Conservation (phyloP, 2,329 filamentous ascomycete genomes). For the Drechslera avenae region DNA sequence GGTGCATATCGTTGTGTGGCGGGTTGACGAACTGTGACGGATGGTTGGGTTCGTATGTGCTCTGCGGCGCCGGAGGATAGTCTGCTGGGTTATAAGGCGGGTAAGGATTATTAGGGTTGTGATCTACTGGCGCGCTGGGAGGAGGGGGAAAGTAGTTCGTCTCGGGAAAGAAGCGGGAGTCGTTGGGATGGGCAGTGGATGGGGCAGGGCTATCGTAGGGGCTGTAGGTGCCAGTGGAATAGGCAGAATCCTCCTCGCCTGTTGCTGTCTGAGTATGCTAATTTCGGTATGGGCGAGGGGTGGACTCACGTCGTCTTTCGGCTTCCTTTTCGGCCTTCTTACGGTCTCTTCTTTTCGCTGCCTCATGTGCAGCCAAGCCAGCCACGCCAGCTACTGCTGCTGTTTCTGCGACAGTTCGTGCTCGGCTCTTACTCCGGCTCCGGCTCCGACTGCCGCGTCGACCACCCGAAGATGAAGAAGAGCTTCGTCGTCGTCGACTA, state of each 20-base stretch:
- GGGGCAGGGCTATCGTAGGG: conserved; percentile 35
- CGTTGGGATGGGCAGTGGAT: conserved; percentile 39
- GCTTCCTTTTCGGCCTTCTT: conserved; percentile 60
- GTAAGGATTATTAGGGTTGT: conserved; percentile 36
- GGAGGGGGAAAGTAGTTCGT: conserved; percentile 58
- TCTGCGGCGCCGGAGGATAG: conserved; percentile 45
- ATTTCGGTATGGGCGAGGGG: conserved; percentile 13
- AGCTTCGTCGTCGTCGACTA: conserved; percentile 51
- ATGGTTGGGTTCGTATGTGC: conserved; percentile 33
- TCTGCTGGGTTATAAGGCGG: conserved; percentile 52
- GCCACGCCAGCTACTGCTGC: conserved; percentile 64
- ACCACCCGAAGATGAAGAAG: conserved; percentile 49
- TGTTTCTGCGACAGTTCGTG: conserved; percentile 59
- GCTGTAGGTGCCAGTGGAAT: conserved; percentile 41
- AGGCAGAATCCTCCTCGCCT: conserved; percentile 46
- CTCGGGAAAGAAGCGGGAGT: conserved; percentile 52
- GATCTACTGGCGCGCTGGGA: conserved; percentile 40
- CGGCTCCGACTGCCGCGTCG: conserved; percentile 28
- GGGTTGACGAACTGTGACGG: conserved; percentile 38
- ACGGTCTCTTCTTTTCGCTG: conserved; percentile 61
- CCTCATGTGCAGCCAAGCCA: conserved; percentile 63
- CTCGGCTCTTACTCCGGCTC: conserved; percentile 55
- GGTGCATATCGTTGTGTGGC: conserved; percentile 36
- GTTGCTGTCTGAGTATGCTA: conserved; percentile 24
- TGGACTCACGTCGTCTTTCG: conserved; percentile 56